Evolutionary conservation across 441 rosid genomes (phyloP).

Genomic region (Gossypium laxum): DNA sequence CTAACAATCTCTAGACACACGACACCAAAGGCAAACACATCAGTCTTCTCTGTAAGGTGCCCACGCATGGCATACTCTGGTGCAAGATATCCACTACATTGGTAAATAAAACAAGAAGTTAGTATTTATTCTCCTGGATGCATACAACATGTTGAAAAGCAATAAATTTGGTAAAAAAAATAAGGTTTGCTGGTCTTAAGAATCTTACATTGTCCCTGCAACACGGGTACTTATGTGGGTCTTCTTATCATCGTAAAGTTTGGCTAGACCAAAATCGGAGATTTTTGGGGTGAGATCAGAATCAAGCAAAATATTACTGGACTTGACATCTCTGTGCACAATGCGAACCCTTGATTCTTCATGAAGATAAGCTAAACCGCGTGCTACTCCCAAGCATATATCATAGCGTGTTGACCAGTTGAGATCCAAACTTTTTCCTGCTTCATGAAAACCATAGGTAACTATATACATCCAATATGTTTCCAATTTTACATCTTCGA

Average conservation of each 20-base stretch:
- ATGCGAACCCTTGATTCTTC: conserved; percentile 61
- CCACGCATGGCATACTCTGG: conserved; percentile 62
- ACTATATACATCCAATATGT: not conserved
- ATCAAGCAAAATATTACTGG: conserved; percentile 58
- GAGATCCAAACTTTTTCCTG: conserved; percentile 36
- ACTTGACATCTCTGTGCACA: conserved; percentile 61
- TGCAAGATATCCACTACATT: conserved; percentile 58
- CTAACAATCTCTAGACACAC: conserved; percentile 40
- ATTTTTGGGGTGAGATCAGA: conserved; percentile 46
- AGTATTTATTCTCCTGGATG: not conserved
- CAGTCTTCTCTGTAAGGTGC: conserved; percentile 47
- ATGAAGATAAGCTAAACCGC: conserved; percentile 61
- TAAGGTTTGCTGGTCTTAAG: not conserved
- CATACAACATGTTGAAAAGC: not conserved
- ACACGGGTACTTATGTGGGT: conserved; percentile 61
- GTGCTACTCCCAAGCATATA: conserved; percentile 51
- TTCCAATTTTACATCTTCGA: not conserved
- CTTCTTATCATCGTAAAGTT: conserved; percentile 48
- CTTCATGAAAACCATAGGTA: conserved; percentile 6
- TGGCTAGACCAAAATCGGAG: conserved; percentile 69
- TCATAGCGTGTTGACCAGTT: conserved; percentile 45
- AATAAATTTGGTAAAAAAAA: not conserved
- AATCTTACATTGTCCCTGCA: conserved; percentile 55
- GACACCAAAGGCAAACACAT: conserved; percentile 41
- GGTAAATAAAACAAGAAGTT: not conserved